Conservation (phyloP, 75 land plant genomes). For the Picea sitchensis region DNA sequence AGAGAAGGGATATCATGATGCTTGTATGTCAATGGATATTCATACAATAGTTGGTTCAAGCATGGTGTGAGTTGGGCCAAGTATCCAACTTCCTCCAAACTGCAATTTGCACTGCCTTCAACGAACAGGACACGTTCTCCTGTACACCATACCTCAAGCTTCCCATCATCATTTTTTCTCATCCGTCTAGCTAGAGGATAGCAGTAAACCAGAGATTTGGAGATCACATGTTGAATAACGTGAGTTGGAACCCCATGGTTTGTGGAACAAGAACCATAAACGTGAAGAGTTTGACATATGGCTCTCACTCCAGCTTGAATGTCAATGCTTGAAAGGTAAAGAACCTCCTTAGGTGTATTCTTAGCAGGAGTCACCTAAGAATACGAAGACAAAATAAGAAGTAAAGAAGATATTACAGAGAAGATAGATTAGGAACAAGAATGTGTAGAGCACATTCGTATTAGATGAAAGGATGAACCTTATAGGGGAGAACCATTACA, state of each 20-base stretch:
- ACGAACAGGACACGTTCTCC: constrained; percentile 81
- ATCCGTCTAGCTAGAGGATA: constrained; percentile 82
- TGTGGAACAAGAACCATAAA: constrained; percentile 34
- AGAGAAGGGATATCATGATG: constrained; percentile 80
- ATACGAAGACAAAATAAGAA: too few relatives aligned
- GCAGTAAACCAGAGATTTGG: constrained; percentile 61
- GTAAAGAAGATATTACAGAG: too few relatives aligned
- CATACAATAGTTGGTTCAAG: constrained; percentile 76
- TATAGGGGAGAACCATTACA: too few relatives aligned
- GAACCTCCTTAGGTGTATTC: constrained; percentile 52
- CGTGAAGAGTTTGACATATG: constrained; percentile 43
- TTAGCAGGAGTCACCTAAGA: constrained; percentile 42
- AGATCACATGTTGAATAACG: constrained; percentile 47
- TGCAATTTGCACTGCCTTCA: constrained; percentile 67
- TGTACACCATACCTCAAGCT: constrained; percentile 67
- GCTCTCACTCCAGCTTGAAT: constrained; percentile 59
- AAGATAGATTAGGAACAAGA: too few relatives aligned
- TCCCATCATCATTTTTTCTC: constrained; percentile 57
- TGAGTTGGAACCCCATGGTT: constrained; percentile 41
- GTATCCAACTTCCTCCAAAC: constrained; percentile 62
- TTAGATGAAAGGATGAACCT: too few relatives aligned
- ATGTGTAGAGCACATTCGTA: too few relatives aligned
- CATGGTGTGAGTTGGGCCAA: constrained; percentile 57
- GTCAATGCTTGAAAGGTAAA: constrained; percentile 76
- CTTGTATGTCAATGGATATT: constrained; percentile 36